Evolutionary conservation across 2,329 filamentous ascomycete genomes (phyloP), one percentile per base, ranked within the genome.

Genomic region (Ophiosphaerella korrae): DNA sequence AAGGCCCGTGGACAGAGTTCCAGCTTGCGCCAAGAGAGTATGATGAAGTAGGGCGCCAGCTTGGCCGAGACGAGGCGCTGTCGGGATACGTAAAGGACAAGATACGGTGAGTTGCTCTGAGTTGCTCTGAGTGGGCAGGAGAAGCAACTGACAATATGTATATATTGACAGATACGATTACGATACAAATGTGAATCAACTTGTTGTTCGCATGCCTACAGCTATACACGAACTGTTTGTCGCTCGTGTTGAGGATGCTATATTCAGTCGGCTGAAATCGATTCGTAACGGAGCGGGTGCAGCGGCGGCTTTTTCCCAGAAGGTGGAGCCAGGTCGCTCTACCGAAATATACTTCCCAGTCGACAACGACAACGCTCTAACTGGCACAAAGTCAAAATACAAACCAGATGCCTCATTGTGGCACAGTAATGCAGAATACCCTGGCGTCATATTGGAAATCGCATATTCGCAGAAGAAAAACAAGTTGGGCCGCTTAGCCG

Each of bases 401-500:
- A 41, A 58, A 45, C 57, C 50, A 43, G 52, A 59, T 33, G 35
- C 48, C 8, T 58, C 52, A 43, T 62, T 60, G 43, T 50, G 41
- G 54, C 57, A 62, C 49, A 24, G 49, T 7, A 41, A 51, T 43
- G 53, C 56, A 46, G 23, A 51, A 55, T 57, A 58, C 40, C 54
- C 54, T 13, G 48, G 55, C 1, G 52, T 62, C 34, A 46, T 62
- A n/a, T 53, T 60, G 24, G 49, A 58, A 53, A 48, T 58, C n/a
- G 48, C 59, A 50, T 60, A 58, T 39, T 60, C 51, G 36, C 49
- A 60, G 38, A 56, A 56, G 47, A 55, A 47, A 40, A 60, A 45
- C 29, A 45, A 45, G 21, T 26, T 60, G 24, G 35, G 36, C 26
- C 39, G 47, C 32, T 40, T 53, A 42, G 54, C 55, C 11, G 52